These are phyloP conservation scores for Pestalotiopsis sp. DNA, from an alignment of 2,329 filamentous ascomycete species.

Conservation along the genomic window DNA sequence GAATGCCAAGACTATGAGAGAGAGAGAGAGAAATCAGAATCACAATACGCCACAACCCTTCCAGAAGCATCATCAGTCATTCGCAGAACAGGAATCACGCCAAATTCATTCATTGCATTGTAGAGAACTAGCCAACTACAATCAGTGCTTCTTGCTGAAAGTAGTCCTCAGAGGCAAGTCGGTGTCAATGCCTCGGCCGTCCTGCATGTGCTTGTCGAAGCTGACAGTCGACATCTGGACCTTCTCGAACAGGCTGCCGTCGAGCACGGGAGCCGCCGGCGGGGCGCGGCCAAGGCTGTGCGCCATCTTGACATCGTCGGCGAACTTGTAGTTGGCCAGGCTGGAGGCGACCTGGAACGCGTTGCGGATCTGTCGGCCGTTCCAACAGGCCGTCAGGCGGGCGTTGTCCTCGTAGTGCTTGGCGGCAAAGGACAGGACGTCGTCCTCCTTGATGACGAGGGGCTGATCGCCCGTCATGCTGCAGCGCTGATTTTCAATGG, in stretches of 20 bases:
- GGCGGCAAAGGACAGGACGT: not conserved
- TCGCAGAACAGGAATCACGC: not conserved
- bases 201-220: slow-evolving; percentile 45
- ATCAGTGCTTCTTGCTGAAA: slow-evolving; percentile 22
- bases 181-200: slow-evolving; percentile 36
- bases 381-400: slow-evolving; percentile 30
- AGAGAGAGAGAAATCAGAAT: not conserved
- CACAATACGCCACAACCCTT: not conserved
- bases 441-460: slow-evolving; percentile 1
- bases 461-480: slow-evolving; percentile 1
- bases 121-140: not conserved
- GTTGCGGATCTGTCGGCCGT: slow-evolving; percentile 36
- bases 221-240: slow-evolving; percentile 46
- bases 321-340: slow-evolving; percentile 39
- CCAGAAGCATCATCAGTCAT: not conserved
- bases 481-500: slow-evolving; percentile 3
- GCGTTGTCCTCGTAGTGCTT: slow-evolving; percentile 28
- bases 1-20: too few species aligned
- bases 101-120: not conserved
- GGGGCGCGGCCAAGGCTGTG: slow-evolving; percentile 33
- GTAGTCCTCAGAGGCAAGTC: slow-evolving; percentile 37
- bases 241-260: slow-evolving; percentile 41
- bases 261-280: slow-evolving; percentile 38
- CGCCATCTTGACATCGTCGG: slow-evolving; percentile 31
- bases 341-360: slow-evolving; percentile 37